Base-by-base conservation (phyloP, 306 rosid species). In the Urtica urens region DNA sequence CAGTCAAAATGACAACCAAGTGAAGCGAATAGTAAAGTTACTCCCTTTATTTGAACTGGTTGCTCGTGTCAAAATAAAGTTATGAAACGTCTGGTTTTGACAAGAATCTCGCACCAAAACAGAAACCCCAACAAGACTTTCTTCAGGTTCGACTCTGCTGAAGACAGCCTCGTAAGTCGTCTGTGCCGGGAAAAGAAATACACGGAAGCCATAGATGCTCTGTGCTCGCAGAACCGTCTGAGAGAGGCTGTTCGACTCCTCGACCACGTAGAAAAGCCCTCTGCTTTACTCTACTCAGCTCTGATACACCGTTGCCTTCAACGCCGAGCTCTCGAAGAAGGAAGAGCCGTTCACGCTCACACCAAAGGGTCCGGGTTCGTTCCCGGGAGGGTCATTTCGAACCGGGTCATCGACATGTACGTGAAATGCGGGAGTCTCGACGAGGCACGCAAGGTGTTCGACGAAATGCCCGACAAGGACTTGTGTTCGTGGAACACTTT, bases 401-500 rank as follows among this genome's bases (percentile, higher is more conserved):
- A 49, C 19, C 38, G 53, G 30, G 27, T 49, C 19, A 49, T 49
- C 15, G 53, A 49, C 19, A 16, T 49, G 38, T 49, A 28, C 19
- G 53, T 15, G 2, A 49, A 49, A 49, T 49, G 53, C 19, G 53
- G 53, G 23, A 15, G 53, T 49, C 39, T 49, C 19, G 38, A 7
- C 20, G 53, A 49, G 8, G 53, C 53, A 8, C 37, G 19, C 14
- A n/a, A 49, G 24, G 6, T 49, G 39, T 28, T 49, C 12, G 37
- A 49, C 19, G 53, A 49, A 49, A 49, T 49, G 53, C 9, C 30
- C 30, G 24, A 28, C 5, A 49, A n/a, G 18, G 54, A 49, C 30
- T 49, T 49, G 54, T 29, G 54, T 23, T 27, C 54, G 17, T 49
- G 54, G 54, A 49, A 49, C 11, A 49, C 54, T 5, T 27, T 49